Base-by-base conservation (phyloP, 2,329 filamentous ascomycete species). In the Colletotrichum cereale region DNA sequence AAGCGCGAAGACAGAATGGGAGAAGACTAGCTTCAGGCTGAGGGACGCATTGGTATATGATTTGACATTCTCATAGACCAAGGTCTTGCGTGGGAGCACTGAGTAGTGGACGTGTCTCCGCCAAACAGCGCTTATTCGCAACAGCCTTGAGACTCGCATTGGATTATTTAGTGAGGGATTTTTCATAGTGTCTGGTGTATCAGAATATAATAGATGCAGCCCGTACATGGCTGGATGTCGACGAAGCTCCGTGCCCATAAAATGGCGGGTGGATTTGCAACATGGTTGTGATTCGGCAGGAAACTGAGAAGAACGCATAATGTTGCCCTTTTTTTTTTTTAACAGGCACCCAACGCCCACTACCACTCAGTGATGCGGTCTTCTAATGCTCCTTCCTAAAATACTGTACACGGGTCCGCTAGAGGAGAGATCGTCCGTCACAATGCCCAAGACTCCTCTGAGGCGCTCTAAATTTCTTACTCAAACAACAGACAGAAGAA, bases 361-460 rank as follows among this genome's bases (percentile, higher is more conserved):
- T 47, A 64, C 52, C 66, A 65, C 53, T 55, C 66, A 53, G 47
- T 66, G 66, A 72, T 64, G 70, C 80, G 79, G 82, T 85, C 65
- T 62, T 71, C 83, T 85, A 85, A 83, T 84, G 82, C 81, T 82
- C 81, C 81, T 80, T 77, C 80, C 80, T 77, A 38, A 78, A 81
- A 80, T 86, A 86, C 81, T 86, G 82, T 87, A 87, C 84, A 87
- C 77, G 82, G 80, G 78, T 80, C 82, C 80, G 83, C 82, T 79
- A 81, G 86, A 86, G 85, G 84, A 86, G 86, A 86, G 84, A 87
- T 85, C 81, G 81, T 85, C 83, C 81, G 81, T 84, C 81, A 80
- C 81, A 81, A 84, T 81, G 78, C 80, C 71, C 73, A 73, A 74
- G 69, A 72, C 47, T 68, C 68, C 70, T 71, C 70, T 70, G 66